phyloP scores from a whole-genome alignment of 139 green algal species.

The Chlorella sp. region DNA sequence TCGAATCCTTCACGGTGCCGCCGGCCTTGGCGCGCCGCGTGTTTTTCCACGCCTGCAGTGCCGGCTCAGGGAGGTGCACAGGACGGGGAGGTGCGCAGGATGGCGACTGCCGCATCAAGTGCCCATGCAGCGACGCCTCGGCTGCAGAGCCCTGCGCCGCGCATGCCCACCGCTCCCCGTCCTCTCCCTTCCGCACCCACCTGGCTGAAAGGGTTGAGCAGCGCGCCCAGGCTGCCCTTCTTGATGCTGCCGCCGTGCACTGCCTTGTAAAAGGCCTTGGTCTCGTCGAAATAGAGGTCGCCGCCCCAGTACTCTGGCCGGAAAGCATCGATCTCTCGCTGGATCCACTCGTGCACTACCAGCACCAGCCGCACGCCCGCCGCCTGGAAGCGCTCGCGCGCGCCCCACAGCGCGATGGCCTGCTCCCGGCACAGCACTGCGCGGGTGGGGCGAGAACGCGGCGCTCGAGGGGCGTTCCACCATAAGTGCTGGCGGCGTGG shows the following conservation, averaged over 20 bases:
- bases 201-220: conserved; percentile 40
- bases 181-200: too few species aligned
- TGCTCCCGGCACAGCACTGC: conserved; percentile 49
- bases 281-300: conserved; percentile 42
- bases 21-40: conserved; percentile 20
- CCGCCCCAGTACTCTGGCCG: conserved; percentile 35
- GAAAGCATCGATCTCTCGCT: conserved; percentile 38
- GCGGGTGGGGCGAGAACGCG: neutral
- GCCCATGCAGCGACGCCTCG: too few species aligned
- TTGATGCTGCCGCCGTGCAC: conserved; percentile 35
- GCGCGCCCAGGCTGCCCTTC: conserved; percentile 5
- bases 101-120: too few species aligned
- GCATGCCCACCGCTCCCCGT: too few species aligned
- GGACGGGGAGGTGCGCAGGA: neutral
- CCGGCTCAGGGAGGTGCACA: neutral
- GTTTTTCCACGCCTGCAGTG: conserved; percentile 27
- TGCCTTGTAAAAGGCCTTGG: conserved; percentile 35
- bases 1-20: conserved; percentile 30
- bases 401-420: conserved; percentile 27
- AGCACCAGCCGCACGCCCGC: conserved; percentile 29
- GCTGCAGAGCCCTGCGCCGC: too few species aligned
- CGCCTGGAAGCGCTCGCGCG: conserved; percentile 22
- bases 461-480: neutral
- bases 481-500: neutral
- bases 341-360: conserved; percentile 42